Evolutionary conservation across 2,329 filamentous ascomycete species (phyloP), one percentile per base, ranked within the genome.

Genomic region (Cercospora sp.): DNA sequence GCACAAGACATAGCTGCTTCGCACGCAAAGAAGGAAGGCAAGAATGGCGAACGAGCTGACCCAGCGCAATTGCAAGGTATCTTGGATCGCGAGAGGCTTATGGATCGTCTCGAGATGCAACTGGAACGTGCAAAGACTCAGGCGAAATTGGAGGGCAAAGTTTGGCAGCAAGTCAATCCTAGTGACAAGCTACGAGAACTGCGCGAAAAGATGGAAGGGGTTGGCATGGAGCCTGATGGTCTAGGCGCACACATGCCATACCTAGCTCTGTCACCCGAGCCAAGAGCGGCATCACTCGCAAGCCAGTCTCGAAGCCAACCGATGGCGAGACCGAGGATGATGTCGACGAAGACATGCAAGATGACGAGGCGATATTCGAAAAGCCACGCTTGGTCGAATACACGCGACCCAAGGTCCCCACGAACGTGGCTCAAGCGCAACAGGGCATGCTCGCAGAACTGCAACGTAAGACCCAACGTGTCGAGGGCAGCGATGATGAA

Each of bases 41-140:
- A 84, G 73, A 83, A 83, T 49, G 83, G 80, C 65, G 81, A 89
- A 45, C 85, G 80, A n/a, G 87, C 86, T 24, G 91, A 95, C 77
- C 88, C 92, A 26, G 84, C 88, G 32, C 90, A 90, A 65, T 93
- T 94, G 90, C 89, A 93, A 78, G 95, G 95, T 70, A 98, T 99
- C 70, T 84, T 99, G 72, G 94, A 98, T 78, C 91, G 95, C 28
- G 92, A 97, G 76, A 89, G 87, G 76, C 89, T 99, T 73, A 96
- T 99, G 91, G 92, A 93, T 77, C 90, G 94, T 63, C 86, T 99
- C 66, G 94, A 97, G 80, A 96, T 92, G 85, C 95, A 98, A 81
- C 88, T 99, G 51, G 94, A 98, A 82, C 87, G 95, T 71, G 94
- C 97, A 72, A 98, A 98, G 86, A 98, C 95, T 0, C 94, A 98